These are phyloP conservation scores for Stagonosporopsis cucurbitacearum DNA, from an alignment of 2,329 filamentous ascomycete species.

Conservation along the genomic window DNA sequence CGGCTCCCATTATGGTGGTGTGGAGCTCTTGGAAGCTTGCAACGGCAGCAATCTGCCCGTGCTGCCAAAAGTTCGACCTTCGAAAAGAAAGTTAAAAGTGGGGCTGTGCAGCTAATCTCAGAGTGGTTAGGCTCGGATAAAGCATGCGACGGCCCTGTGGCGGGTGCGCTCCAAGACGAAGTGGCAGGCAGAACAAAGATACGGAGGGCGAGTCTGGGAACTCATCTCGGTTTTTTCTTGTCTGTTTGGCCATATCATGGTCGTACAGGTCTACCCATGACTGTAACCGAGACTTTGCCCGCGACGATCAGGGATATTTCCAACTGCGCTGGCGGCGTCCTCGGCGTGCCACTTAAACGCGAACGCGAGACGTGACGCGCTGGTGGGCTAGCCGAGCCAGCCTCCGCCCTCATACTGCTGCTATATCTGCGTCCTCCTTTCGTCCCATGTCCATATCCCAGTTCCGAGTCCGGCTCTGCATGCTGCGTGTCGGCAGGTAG, in stretches of 20 bases:
- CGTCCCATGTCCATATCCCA: conserved; percentile 19
- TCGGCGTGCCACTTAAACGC: conserved; percentile 26
- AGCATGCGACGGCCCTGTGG: not conserved
- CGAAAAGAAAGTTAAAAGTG: conserved; percentile 32
- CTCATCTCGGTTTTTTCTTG: too few relatives aligned
- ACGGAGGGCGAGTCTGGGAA: too few relatives aligned
- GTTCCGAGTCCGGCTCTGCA: conserved; percentile 1
- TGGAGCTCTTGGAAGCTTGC: conserved; percentile 18
- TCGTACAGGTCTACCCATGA: too few relatives aligned
- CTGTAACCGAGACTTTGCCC: too few relatives aligned
- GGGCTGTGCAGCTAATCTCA: conserved; percentile 11
- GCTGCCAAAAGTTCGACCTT: conserved; percentile 25
- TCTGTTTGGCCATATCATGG: too few relatives aligned
- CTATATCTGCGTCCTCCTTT: conserved; percentile 18
- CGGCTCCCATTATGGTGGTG: conserved; percentile 49
- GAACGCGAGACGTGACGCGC: conserved; percentile 18
- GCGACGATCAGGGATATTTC: too few relatives aligned
- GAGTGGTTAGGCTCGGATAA: not conserved
- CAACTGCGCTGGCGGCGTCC: too few relatives aligned
- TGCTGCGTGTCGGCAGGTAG: conserved; percentile 3
- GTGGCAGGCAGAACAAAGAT: too few relatives aligned
- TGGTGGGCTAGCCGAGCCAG: conserved; percentile 24
- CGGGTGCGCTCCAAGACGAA: not conserved
- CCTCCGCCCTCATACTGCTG: conserved; percentile 19
- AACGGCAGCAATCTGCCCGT: conserved; percentile 18